phyloP scores from a whole-genome alignment of 75 land plant genomes.

The Larix kaempferi region DNA sequence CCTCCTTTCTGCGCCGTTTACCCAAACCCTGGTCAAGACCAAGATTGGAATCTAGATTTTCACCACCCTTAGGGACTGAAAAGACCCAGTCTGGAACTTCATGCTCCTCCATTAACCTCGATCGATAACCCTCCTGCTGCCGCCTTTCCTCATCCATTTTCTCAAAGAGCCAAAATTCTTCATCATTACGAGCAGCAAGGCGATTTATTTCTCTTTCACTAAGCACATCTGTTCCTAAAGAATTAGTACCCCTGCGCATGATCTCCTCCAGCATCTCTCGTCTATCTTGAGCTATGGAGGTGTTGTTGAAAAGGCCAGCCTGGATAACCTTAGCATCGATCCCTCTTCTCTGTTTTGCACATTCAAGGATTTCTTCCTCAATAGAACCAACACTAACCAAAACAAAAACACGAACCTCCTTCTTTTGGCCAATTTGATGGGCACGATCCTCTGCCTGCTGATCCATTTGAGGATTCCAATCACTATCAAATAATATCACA shows the following conservation, averaged over 20 bases:
- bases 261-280: constrained; percentile 89
- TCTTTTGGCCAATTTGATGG: constrained; percentile 96
- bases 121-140: constrained; percentile 68
- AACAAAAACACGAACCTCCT: constrained; percentile 96
- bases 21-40: constrained; percentile 27
- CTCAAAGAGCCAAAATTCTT: constrained; percentile 87
- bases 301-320: constrained; percentile 95
- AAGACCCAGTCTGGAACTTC: constrained; percentile 98
- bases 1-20: constrained; percentile 79
- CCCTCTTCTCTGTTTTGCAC: constrained; percentile 98
- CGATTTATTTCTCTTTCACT: constrained; percentile 97
- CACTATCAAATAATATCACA: too few species aligned
- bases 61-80: constrained; percentile 15
- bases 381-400: constrained; percentile 94
- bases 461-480: too few species aligned
- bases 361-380: constrained; percentile 94
- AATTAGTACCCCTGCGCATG: constrained; percentile 82
- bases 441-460: constrained; percentile 99
- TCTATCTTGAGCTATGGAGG: constrained; percentile 96
- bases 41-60: constrained; percentile 14
- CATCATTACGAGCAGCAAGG: constrained; percentile 79
- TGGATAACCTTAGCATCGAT: constrained; percentile 99
- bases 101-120: constrained; percentile 90
- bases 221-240: constrained; percentile 89
- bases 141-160: constrained; percentile 96